phyloP scores from a whole-genome alignment of 108 stramenopile species.

The Nitzschia sp. region DNA sequence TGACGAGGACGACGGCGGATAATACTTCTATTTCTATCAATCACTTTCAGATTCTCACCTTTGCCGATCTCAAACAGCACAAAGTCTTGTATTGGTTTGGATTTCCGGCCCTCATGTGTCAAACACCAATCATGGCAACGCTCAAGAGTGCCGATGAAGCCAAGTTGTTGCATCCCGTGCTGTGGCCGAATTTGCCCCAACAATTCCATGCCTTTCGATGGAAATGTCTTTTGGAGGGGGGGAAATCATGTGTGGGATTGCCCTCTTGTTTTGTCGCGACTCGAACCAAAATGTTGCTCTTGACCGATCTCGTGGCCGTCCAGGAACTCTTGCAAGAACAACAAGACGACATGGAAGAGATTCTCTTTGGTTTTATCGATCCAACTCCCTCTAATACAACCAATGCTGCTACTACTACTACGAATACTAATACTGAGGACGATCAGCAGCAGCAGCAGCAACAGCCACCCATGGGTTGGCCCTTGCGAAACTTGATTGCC shows the following conservation, averaged over 20 bases:
- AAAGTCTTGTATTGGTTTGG: conserved; percentile 88
- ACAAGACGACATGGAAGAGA: conserved; percentile 14
- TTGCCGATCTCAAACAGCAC: conserved; percentile 82
- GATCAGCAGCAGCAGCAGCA: not conserved
- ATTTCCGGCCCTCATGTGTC: conserved; percentile 60
- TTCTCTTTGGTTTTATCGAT: conserved; percentile 76
- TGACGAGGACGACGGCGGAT: not conserved
- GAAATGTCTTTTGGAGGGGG: not conserved
- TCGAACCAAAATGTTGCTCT: conserved; percentile 17
- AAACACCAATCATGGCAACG: conserved; percentile 5
- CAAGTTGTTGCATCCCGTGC: conserved; percentile 13
- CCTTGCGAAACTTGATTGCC: conserved; percentile 77
- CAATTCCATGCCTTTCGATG: conserved; percentile 18
- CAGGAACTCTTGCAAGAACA: conserved; percentile 1
- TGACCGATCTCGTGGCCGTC: not conserved
- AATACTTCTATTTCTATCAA: conserved; percentile 37
- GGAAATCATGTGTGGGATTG: not conserved
- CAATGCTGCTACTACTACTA: not conserved
- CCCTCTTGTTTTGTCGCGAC: conserved; percentile 35
- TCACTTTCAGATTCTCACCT: conserved; percentile 47
- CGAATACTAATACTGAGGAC: too few species aligned
- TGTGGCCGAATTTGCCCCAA: not conserved
- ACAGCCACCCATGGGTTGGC: conserved; percentile 57
- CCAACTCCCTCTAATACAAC: conserved; percentile 27
- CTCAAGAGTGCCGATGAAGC: conserved; percentile 14